Conservation (phyloP, 2,329 filamentous ascomycete genomes). For the Sporothrix brasiliensis region DNA sequence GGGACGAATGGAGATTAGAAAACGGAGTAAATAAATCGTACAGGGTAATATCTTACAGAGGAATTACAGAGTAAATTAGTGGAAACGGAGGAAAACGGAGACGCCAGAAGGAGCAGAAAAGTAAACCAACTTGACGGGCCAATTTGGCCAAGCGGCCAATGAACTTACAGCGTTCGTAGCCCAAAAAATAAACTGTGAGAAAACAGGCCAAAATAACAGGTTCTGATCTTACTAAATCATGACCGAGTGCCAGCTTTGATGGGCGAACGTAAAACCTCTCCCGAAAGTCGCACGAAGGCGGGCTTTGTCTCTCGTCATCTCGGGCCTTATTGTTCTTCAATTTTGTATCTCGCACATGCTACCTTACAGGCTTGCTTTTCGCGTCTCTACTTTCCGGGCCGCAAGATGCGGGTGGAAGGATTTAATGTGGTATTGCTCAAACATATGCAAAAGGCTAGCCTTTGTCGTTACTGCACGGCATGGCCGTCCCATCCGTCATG, state of each 20-base stretch:
- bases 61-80: background rate
- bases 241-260: too few relatives aligned
- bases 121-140: conserved; percentile 5
- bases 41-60: too few relatives aligned
- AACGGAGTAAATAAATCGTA: background rate
- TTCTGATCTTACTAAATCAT: too few relatives aligned
- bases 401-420: too few relatives aligned
- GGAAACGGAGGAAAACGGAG: background rate
- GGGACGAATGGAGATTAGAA: background rate
- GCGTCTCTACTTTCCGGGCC: too few relatives aligned
- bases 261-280: too few relatives aligned
- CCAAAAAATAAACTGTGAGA: background rate
- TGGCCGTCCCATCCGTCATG: background rate
- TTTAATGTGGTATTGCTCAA: too few relatives aligned
- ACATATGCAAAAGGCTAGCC: background rate
- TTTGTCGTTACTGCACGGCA: background rate
- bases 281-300: too few relatives aligned
- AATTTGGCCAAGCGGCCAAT: background rate
- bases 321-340: too few relatives aligned
- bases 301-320: too few relatives aligned
- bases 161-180: conserved; percentile 4
- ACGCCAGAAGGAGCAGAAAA: background rate
- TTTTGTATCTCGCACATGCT: too few relatives aligned
- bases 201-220: background rate
- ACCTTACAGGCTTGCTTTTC: too few relatives aligned